Base-by-base conservation (phyloP, 768 basidiomycete genomes). In the Trametes cubensis region DNA sequence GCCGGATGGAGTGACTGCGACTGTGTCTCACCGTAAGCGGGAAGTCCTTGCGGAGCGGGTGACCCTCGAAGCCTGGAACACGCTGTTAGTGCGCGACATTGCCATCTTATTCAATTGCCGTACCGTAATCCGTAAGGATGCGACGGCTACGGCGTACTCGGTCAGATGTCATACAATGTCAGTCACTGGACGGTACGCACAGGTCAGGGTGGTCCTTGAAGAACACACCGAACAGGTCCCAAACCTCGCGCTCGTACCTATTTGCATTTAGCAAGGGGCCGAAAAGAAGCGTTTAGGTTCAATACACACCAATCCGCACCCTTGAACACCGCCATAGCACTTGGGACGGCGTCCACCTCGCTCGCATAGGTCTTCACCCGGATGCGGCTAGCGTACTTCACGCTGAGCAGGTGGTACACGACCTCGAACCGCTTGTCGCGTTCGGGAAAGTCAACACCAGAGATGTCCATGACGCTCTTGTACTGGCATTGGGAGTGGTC, bases 211-310 rank as follows among this genome's bases (percentile, higher is more conserved):
- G 97, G 51, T 87, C 90, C 63, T 86, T 86, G 81, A 99, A 99
- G 82, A 94, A 97, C 49, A 99, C 90, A 47, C 97, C 97, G 72
- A 81, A 99, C 76, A 99, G 83, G 78, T 99, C 97, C 95, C 96
- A 99, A 28, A 92, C 88, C 76, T 99, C 97, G 61, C 97, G 83
- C 77, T 99, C 97, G 74, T 97, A 98, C 90, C 90, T 92, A 25
- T 50, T 38, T 41, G 44, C 28, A 34, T 39, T 66, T 55, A 66
- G 41, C 50, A 13, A 25, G 28, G 39, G 38, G 2, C 58, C 34
- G 66, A 55, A 50, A 65, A 41, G 21, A 38, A 46, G 30, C 49
- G 50, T 25, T 26, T 25, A 10, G 42, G 46, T 46, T 25, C 20
- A 23, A 50, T n/a, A 75, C 83, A 48, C 71, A 91, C 97, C 97